Evolutionary conservation across 495 filamentous ascomycete genomes (phyloP), one percentile per base, ranked within the genome.

Genomic region (Xylaria palmicola): DNA sequence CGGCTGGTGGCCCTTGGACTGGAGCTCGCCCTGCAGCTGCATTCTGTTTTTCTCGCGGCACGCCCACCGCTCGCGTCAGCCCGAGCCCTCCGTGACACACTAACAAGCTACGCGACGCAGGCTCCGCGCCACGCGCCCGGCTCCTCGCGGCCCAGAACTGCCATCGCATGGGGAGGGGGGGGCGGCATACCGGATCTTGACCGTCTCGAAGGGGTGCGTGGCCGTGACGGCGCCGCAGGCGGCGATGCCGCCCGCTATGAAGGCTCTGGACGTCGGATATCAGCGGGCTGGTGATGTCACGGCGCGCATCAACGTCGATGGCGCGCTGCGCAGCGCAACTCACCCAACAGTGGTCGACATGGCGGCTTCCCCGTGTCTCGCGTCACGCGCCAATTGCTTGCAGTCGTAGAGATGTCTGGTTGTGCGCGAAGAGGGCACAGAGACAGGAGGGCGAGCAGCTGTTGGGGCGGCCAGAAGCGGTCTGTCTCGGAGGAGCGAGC

Each of bases 141-240:
- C 32, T 47, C 34, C 56, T n/a, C 39, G 20, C 29, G 13, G 27
- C 1, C 10, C 24, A 36, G 9, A 19, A 2, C 41, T 17, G 47
- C 45, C 45, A 34, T 57, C 26, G 40, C 36, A 47, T 47, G 4
- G 56, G 54, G 36, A 50, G 40, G 26, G 30, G 19, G 39, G 50
- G 17, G 13, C 10, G 64, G 59, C 65, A 59, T 68, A 93, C 90
- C 93, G 90, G 72, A 98, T 99, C 85, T 99, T 99, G 59, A 98
- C 92, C 6, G 94, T 98, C 77, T 99, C 94, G 79, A 98, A 97
- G 61, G 92, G 91, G 75, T 99, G 94, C 39, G 94, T 99, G 47
- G 95, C 93, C 4, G 94, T 98, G 52, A 99, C 95, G 54, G 94
- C 94, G 64, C 94, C 94, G 76, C 92, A 97, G 54, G 95, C 94